Base-by-base conservation (phyloP, 371 early-diverging fungal species). In the Mucor plumbeus region DNA sequence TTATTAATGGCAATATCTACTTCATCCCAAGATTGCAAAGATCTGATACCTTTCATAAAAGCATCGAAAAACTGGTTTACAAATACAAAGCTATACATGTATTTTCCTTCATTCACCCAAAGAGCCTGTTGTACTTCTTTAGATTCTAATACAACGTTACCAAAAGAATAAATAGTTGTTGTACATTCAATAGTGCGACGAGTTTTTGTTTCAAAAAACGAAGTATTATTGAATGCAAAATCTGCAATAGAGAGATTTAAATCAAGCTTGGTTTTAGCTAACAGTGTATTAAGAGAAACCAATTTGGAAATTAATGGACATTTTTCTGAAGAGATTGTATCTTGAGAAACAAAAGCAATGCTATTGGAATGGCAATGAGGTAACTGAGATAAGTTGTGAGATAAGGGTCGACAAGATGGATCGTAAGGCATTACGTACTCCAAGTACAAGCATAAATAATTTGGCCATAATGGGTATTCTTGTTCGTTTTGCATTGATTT, bases 101-200 rank as follows among this genome's bases (percentile, higher is more conserved):
- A 83, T 69, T 77, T 81, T 36, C 73, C 78, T 58, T 80, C 74
- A 55, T 75, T 74, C 2, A 79, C 61, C 76, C 74, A 77, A 0
- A 82, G 64, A 5, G 83, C 85, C 40, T 86, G 85, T 43, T 86
- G 85, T 31, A 85, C 72, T 72, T 89, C 86, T 38, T 76, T 79
- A 0, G 88, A 82, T 63, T 90, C 87, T n/a, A 89, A 68, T 3
- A 90, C 87, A 14, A 84, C 85, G 43, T 81, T 77, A 1, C 88
- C 89, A 73, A 88, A 90, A 1, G 89, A 89, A 56, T 89, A 89
- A 47, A 88, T 87, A n/a, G 83, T 75, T 0, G 88, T 90, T 2
- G 84, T 86, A 72, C 89, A 88, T 68, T 87, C 80, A 21, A 90
- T 75, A 5, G 84, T 74, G 9, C 80, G 76, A 4, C 81, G 79